Percentiles rank a stretch among this genome's conserved stretches.
phyloP scores from a whole-genome alignment of 495 filamentous ascomycete species.

The Paragyromitra xinjiangensis region DNA sequence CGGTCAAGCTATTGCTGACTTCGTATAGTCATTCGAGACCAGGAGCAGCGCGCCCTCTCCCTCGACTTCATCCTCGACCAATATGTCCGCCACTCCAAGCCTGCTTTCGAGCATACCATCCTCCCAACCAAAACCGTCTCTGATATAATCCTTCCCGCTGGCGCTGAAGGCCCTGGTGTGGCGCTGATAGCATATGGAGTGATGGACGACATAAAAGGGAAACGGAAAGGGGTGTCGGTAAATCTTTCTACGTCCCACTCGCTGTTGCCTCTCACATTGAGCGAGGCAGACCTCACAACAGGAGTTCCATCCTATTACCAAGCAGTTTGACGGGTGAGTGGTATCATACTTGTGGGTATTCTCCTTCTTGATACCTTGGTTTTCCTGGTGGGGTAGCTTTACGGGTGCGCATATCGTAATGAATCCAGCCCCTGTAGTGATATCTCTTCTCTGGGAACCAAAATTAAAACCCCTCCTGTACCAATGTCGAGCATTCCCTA shows the following conservation, averaged over 20 bases:
- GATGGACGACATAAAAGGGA: conserved; percentile 54
- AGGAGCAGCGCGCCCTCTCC: conserved; percentile 27
- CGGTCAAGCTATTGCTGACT: neutral
- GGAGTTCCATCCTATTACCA: conserved; percentile 51
- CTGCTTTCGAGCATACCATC: conserved; percentile 51
- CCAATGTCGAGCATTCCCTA: neutral
- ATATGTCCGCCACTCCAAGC: conserved; percentile 54
- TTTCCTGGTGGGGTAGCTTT: neutral
- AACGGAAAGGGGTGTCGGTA: conserved; percentile 33
- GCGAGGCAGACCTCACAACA: conserved; percentile 48
- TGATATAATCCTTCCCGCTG: conserved; percentile 55
- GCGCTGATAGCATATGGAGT: conserved; percentile 55
- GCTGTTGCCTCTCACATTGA: conserved; percentile 34
- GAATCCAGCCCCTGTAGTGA: neutral
- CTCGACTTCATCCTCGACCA: conserved; percentile 52
- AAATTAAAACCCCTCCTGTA: neutral
- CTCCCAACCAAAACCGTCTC: conserved; percentile 51
- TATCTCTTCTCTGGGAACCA: neutral
- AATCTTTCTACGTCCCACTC: conserved; percentile 3
- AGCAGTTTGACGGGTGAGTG: conserved; percentile 26
- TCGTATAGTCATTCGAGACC: conserved; percentile 46
- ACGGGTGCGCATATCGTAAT: neutral
- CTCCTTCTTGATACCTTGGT: neutral
- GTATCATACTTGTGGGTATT: neutral
- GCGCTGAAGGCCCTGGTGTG: conserved; percentile 49